Evolutionary conservation across 2,329 filamentous ascomycete species (phyloP), one percentile per base, ranked within the genome.

Genomic region (Sarocladium strictum): DNA sequence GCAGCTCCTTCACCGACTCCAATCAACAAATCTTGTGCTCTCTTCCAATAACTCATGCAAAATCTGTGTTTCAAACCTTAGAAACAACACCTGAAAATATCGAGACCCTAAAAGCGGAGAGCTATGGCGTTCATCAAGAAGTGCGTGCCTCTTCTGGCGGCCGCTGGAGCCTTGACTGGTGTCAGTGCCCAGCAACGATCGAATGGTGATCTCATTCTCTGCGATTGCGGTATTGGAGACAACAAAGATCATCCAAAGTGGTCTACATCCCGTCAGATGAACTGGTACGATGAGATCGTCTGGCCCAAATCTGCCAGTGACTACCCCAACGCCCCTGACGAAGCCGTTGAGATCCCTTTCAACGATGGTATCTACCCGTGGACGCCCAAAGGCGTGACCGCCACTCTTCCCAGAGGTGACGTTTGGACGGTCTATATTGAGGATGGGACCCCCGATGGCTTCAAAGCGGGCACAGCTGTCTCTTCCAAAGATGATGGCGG

Each of bases 181-280:
- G 51, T 49, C 52, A 33, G 53, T 54, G 37, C 47, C 49, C 33
- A 56, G 53, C 61, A 62, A 53, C 61, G 65, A 33, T 61, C 62
- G 32, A 63, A 66, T 14, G 70, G 70, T 58, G 66, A 73, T 15
- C 67, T 74, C 37, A 64, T 74, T 37, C 67, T 74, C 47, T 71
- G 70, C 27, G 71, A 74, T 53, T 74, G 71, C 54, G 71, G 72
- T 27, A 73, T 73, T 54, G 72, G 72, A 5, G 67, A 72, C 56
- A 72, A 74, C 60, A 62, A 65, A n/a, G 63, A 65, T 6, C 68
- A 73, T 38, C 61, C 65, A 10, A 64, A 62, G 32, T 74, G 71
- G 71, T 74, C 71, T 6, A 74, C 72, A 4, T 74, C 71, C 43
- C 71, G 71, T 38, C 71, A 74, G 59, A 69, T 74, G 61, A 73